Conservation (phyloP, 1,284 basidiomycete species). For the Sporisorium graminicola region DNA sequence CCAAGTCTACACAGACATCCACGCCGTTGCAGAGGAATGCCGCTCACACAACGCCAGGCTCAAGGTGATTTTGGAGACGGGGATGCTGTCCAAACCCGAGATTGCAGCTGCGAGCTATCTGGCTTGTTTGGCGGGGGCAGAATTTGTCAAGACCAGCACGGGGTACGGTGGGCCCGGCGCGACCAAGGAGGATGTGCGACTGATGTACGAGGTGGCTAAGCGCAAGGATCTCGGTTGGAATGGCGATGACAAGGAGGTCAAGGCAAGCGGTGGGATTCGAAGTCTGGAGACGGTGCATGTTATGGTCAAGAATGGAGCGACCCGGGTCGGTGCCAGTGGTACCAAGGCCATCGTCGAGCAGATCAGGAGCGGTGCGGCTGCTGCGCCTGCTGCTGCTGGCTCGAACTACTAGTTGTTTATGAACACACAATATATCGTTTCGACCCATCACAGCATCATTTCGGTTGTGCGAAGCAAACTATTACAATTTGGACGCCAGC, state of each 20-base stretch:
- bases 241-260: conserved; percentile 44
- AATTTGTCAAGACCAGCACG: conserved; percentile 65
- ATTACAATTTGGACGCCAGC: conserved; percentile 37
- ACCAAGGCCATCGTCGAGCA: conserved; percentile 60
- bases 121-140: conserved; percentile 58
- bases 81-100: conserved; percentile 50
- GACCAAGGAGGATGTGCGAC: conserved; percentile 51
- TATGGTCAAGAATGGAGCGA: conserved; percentile 60
- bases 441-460: background rate
- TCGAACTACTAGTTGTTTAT: conserved; percentile 16
- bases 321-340: conserved; percentile 58
- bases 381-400: conserved; percentile 8
- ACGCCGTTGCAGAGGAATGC: conserved; percentile 49
- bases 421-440: too few species aligned
- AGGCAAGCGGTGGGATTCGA: conserved; percentile 61
- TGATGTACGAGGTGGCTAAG: conserved; percentile 57
- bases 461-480: background rate
- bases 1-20: conserved; percentile 53
- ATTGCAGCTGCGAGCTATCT: conserved; percentile 52
- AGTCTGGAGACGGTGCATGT: conserved; percentile 37
- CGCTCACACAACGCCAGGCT: conserved; percentile 34
- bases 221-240: conserved; percentile 28
- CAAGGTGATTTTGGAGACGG: conserved; percentile 64
- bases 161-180: conserved; percentile 63
- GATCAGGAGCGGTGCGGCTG: conserved; percentile 29